Evolutionary conservation across 192 early-diverging fungal species (phyloP).

Genomic region (Pecoramyces ruminantium): DNA sequence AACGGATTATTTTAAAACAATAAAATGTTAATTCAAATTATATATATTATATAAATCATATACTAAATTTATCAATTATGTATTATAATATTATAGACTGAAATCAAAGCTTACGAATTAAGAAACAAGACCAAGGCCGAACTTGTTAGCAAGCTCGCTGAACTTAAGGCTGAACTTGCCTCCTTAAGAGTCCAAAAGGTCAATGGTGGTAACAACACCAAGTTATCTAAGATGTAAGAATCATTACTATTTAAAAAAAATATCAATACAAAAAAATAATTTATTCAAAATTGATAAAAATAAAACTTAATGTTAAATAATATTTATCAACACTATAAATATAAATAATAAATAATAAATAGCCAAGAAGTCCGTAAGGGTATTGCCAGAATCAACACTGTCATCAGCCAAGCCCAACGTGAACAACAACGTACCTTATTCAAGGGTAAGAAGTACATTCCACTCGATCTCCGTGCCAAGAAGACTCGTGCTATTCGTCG

Average conservation of each 20-base stretch:
- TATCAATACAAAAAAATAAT: background rate
- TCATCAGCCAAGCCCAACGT: conserved; percentile 84
- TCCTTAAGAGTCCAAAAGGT: conserved; percentile 88
- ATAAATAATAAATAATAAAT: background rate
- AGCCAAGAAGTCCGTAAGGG: conserved; percentile 78
- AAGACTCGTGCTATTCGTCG: conserved; percentile 97
- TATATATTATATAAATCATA: no score
- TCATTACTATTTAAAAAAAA: background rate
- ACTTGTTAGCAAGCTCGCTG: conserved; percentile 77
- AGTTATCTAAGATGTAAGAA: conserved; percentile 68
- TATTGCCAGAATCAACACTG: conserved; percentile 87
- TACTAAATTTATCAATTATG: background rate
- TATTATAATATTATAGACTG: conserved; percentile 26
- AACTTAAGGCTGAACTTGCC: conserved; percentile 86
- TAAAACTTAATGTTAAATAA: no score
- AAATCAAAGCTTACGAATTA: conserved; percentile 85
- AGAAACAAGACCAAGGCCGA: conserved; percentile 87
- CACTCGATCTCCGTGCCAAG: conserved; percentile 93
- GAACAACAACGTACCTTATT: conserved; percentile 77
- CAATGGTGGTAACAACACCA: conserved; percentile 55
- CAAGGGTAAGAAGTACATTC: conserved; percentile 86
- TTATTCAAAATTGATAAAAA: no score
- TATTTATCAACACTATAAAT: background rate
- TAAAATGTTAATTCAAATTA: no score
- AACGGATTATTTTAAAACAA: no score